Conservation (phyloP, 2,329 filamentous ascomycete species). For the Neurospora sp. region DNA sequence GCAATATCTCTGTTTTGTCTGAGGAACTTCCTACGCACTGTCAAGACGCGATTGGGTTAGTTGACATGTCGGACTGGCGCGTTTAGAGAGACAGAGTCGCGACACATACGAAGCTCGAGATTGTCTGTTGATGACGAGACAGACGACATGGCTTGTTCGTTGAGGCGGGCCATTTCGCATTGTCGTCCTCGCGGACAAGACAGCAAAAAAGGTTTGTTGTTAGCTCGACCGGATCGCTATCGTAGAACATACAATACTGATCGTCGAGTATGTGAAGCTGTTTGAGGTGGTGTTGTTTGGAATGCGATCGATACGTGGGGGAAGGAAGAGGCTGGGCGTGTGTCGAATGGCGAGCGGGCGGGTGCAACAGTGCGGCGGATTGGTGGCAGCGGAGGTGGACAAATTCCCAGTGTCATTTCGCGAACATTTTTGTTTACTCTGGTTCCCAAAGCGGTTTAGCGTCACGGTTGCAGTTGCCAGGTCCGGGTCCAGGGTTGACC, state of each 20-base stretch:
- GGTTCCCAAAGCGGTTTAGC: constrained; percentile 15
- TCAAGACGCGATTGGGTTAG: constrained; percentile 5
- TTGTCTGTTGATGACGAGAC: constrained; percentile 40
- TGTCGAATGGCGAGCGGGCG: not conserved
- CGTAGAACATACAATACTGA: not conserved
- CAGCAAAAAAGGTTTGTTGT: not conserved
- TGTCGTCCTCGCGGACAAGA: constrained; percentile 6
- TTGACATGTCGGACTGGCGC: constrained; percentile 11
- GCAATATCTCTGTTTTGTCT: constrained; percentile 80
- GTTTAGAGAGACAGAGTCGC: constrained; percentile 2
- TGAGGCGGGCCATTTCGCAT: constrained; percentile 63
- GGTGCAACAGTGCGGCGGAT: not conserved
- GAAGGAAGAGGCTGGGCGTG: not conserved
- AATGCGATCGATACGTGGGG: not conserved
- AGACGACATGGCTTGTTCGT: constrained; percentile 57
- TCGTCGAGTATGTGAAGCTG: not conserved
- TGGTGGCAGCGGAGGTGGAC: not conserved
- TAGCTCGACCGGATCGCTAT: not conserved
- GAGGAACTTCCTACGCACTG: constrained; percentile 70
- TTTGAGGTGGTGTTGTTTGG: not conserved
- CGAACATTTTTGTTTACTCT: constrained; percentile 18
- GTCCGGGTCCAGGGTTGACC: constrained; percentile 6
- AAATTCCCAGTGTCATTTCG: constrained; percentile 13
- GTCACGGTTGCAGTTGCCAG: not conserved
- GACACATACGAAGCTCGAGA: constrained; percentile 58